Percentiles rank a stretch among this genome's conserved stretches.
Conservation (phyloP, 1,139 yeast genomes). For the Nadsonia commutata region DNA sequence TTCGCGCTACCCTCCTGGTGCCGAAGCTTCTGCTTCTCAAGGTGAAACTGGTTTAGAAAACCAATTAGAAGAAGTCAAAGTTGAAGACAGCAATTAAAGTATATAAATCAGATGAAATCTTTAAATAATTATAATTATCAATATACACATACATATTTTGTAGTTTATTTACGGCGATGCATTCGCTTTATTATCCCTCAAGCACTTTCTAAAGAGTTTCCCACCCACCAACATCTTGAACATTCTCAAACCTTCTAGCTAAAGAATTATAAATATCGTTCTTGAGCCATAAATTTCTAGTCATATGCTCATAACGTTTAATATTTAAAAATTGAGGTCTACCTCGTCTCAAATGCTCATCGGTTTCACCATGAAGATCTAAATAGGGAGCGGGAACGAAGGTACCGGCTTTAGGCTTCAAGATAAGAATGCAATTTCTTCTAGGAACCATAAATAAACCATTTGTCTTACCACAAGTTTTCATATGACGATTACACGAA, state of each 20-base stretch:
- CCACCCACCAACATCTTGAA: conserved; percentile 90
- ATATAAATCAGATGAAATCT: too few species aligned
- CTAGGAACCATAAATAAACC: conserved; percentile 75
- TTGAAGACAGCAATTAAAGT: conserved; percentile 8
- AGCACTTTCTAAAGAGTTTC: conserved; percentile 46
- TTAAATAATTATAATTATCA: too few species aligned
- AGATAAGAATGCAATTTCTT: conserved; percentile 50
- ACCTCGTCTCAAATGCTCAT: conserved; percentile 54
- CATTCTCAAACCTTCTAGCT: conserved; percentile 65
- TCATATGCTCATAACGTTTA: conserved; percentile 52
- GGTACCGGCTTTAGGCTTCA: conserved; percentile 56
- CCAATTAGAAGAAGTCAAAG: conserved; percentile 21
- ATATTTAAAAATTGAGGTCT: conserved; percentile 57
- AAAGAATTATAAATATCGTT: conserved; percentile 68
- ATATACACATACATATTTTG: too few species aligned
- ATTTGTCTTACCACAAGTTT: conserved; percentile 41
- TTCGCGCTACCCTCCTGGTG: conserved; percentile 62
- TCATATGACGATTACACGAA: conserved; percentile 23
- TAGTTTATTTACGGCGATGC: too few species aligned
- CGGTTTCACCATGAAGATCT: conserved; percentile 78
- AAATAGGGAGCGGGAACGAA: conserved; percentile 75
- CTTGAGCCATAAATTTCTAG: conserved; percentile 57
- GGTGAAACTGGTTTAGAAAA: conserved; percentile 18
- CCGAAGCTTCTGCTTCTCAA: conserved; percentile 11
- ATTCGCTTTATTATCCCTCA: too few species aligned